Base-by-base conservation (phyloP, 108 stramenopile genomes). In the Bacterosira constricta region DNA sequence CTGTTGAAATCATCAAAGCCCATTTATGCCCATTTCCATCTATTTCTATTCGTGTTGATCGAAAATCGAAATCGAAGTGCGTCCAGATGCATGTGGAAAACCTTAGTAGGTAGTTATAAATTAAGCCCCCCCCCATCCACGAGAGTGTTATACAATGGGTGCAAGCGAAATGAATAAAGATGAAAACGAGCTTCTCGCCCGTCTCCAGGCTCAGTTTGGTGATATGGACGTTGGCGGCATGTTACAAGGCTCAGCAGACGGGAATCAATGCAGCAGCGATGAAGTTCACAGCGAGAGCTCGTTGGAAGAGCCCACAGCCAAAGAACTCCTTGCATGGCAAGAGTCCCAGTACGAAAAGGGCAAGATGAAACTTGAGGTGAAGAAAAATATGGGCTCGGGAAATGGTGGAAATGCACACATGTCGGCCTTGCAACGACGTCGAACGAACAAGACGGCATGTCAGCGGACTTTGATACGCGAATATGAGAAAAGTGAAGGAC, bases 291-390 rank as follows among this genome's bases (percentile, higher is more conserved):
- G 56, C n/a, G 68, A 72, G 25, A 82, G 66, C 32, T 75, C 73
- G 8, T 10, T 72, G 30, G 69, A 57, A 49, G 87, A 88, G 46
- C 88, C 88, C 32, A 74, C 83, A 17, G 73, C 83, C 10, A 83
- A 86, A 74, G 88, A 89, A 66, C 62, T 89, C 2, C 45, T 18
- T 11, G 84, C 80, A 29, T 89, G 88, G 88, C 88, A 89, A 69
- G 84, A 76, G 41, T 70, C 83, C 11, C 88, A 89, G 57, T 89
- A 71, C 64, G 61, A 54, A 72, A 83, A 63, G 38, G 88, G 85
- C 10, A 61, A 64, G 37, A 53, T 57, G 52, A 53, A 27, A 7
- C 23, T 57, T 1, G 61, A 75, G 46, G 37, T 53, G 23, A 66
- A 83, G 20, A 52, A 58, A 39, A 44, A 46, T 49, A 63, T 55